Evolutionary conservation across 2,329 filamentous ascomycete genomes (phyloP).

Genomic region (Cladophialophora carrionii): DNA sequence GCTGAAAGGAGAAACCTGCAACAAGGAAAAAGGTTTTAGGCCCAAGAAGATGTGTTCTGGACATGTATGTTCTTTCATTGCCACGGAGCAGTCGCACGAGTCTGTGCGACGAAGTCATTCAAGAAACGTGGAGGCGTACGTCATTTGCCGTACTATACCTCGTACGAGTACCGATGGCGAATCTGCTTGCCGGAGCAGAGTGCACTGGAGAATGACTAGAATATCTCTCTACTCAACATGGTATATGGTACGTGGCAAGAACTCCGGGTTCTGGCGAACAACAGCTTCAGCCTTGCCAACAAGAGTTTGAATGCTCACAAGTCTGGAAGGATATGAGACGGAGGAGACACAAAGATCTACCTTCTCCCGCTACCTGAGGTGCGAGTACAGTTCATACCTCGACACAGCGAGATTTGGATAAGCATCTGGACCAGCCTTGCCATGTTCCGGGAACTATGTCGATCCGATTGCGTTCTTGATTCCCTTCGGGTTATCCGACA

Average conservation of each 20-base stretch:
- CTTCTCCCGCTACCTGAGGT: background rate
- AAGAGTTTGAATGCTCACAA: background rate
- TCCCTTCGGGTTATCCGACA: background rate
- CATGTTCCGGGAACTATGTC: background rate
- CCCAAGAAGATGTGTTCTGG: slow-evolving; percentile 61
- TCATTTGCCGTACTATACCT: slow-evolving; percentile 28
- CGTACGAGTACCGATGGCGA: slow-evolving; percentile 26
- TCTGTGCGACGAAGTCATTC: slow-evolving; percentile 62
- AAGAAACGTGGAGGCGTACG: slow-evolving; percentile 57
- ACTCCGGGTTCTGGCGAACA: background rate
- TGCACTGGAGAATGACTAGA: background rate
- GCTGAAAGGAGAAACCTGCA: slow-evolving; percentile 63
- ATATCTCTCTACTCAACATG: background rate
- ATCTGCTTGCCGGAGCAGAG: background rate
- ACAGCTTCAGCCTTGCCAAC: background rate
- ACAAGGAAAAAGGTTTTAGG: slow-evolving; percentile 60
- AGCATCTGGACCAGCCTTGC: background rate
- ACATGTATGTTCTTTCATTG: slow-evolving; percentile 65
- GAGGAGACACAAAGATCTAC: background rate
- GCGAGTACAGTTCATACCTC: background rate
- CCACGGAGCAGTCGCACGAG: slow-evolving; percentile 62
- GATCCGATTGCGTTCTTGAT: background rate
- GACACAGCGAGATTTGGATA: background rate
- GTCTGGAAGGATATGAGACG: background rate
- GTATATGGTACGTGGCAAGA: background rate